phyloP scores from a whole-genome alignment of 1,139 yeast species.

The Candida mesenterica region DNA sequence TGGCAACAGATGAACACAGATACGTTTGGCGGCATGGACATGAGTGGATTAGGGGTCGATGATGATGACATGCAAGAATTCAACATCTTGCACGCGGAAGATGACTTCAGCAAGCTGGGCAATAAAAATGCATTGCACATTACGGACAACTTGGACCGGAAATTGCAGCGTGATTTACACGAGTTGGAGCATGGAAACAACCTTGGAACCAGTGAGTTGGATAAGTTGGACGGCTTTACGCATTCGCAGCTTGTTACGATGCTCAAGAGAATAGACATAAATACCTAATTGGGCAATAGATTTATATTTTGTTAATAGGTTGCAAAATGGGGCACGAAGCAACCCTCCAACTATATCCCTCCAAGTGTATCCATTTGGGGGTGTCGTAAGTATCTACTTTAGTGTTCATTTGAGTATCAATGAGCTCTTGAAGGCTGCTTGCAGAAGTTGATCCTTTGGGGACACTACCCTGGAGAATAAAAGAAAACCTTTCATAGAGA shows the following conservation, averaged over 20 bases:
- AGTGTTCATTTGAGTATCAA: too few species aligned
- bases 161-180: slow-evolving; percentile 11
- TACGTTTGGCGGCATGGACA: slow-evolving; percentile 41
- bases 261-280: not conserved
- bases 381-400: too few species aligned
- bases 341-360: too few species aligned
- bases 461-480: too few species aligned
- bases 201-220: slow-evolving; percentile 18
- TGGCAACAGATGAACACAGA: slow-evolving; percentile 50
- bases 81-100: slow-evolving; percentile 31
- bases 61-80: slow-evolving; percentile 59
- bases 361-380: too few species aligned
- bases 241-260: not conserved
- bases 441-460: too few species aligned
- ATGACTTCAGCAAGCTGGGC: slow-evolving; percentile 12
- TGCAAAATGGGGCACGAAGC: too few species aligned
- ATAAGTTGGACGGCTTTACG: slow-evolving; percentile 12
- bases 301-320: too few species aligned
- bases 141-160: slow-evolving; percentile 10
- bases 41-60: slow-evolving; percentile 55
- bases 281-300: too few species aligned
- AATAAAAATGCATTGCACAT: too few species aligned
- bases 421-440: too few species aligned
- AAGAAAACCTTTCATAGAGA: too few species aligned
- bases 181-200: slow-evolving; percentile 11